These are phyloP conservation scores for Plasmodium ovale DNA, from an alignment of 169 alveolate genomes.

Conservation along the genomic window DNA sequence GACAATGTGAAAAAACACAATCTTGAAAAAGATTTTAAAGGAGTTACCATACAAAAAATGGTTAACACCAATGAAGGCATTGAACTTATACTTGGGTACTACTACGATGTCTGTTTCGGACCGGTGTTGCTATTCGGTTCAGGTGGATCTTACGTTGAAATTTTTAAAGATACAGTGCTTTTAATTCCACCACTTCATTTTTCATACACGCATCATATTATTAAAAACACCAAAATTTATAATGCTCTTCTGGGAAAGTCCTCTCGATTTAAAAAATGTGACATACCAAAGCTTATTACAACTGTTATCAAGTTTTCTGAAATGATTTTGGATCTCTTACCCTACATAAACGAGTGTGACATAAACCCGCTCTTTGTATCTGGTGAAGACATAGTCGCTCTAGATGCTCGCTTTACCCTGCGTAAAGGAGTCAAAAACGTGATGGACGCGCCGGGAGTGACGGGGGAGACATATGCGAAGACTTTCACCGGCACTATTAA, in stretches of 20 bases:
- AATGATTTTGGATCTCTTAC: slow-evolving; percentile 41
- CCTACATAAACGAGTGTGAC: slow-evolving; percentile 76
- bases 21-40: slow-evolving; percentile 80
- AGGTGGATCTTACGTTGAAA: slow-evolving; percentile 88
- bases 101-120: slow-evolving; percentile 83
- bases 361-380: slow-evolving; percentile 72
- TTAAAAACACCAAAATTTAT: slow-evolving; percentile 74
- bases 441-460: background rate
- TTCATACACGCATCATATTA: slow-evolving; percentile 52
- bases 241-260: slow-evolving; percentile 51
- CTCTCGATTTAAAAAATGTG: slow-evolving; percentile 62
- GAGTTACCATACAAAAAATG: slow-evolving; percentile 83
- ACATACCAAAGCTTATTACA: slow-evolving; percentile 44
- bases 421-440: background rate
- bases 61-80: slow-evolving; percentile 70
- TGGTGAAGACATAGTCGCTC: slow-evolving; percentile 27
- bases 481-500: too few species aligned
- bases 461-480: background rate
- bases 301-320: slow-evolving; percentile 64
- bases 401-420: slow-evolving; percentile 67
- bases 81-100: slow-evolving; percentile 80
- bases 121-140: slow-evolving; percentile 85
- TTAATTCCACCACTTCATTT: slow-evolving; percentile 75
- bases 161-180: slow-evolving; percentile 79
- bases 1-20: slow-evolving; percentile 58